Evolutionary conservation across 768 basidiomycete genomes (phyloP).

Genomic region (Baorangia bicolor): DNA sequence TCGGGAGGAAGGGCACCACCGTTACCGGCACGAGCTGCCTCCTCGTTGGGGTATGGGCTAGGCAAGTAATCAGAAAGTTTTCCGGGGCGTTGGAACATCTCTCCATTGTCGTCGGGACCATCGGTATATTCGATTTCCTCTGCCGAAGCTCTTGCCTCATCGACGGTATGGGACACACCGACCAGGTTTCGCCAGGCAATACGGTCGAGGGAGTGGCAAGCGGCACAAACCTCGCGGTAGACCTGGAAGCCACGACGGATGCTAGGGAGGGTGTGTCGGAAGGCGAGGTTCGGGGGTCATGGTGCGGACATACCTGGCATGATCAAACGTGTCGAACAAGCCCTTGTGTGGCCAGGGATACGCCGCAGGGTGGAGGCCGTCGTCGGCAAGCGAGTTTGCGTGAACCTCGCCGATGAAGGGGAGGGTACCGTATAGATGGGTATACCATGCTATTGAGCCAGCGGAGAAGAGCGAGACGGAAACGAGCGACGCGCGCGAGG

Average conservation of each 20-base stretch:
- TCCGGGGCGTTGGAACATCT: conserved; percentile 99
- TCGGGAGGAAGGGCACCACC: conserved; percentile 96
- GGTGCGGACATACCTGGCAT: conserved; percentile 71
- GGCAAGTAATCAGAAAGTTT: conserved; percentile 99
- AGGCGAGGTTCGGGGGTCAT: conserved; percentile 3
- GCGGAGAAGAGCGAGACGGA: conserved; percentile 75
- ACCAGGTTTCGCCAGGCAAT: conserved; percentile 99
- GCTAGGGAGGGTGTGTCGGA: conserved; percentile 40
- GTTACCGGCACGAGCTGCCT: conserved; percentile 93
- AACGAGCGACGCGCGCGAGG: conserved; percentile 71
- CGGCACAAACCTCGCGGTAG: conserved; percentile 98
- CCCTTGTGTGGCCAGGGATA: conserved; percentile 96
- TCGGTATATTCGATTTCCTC: conserved; percentile 97
- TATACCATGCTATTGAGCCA: conserved; percentile 96
- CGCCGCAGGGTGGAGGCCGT: conserved; percentile 83
- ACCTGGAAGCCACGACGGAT: conserved; percentile 96
- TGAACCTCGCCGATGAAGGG: conserved; percentile 91
- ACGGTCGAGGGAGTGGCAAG: conserved; percentile 98
- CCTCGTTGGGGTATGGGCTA: conserved; percentile 92
- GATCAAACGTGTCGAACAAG: conserved; percentile 88
- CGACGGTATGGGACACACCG: conserved; percentile 93
- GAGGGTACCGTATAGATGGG: conserved; percentile 85
- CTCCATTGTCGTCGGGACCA: conserved; percentile 90
- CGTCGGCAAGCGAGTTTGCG: conserved; percentile 90
- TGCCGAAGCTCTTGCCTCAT: conserved; percentile 87